phyloP scores from a whole-genome alignment of 768 basidiomycete species.

The Pleurotus tuber-regium region DNA sequence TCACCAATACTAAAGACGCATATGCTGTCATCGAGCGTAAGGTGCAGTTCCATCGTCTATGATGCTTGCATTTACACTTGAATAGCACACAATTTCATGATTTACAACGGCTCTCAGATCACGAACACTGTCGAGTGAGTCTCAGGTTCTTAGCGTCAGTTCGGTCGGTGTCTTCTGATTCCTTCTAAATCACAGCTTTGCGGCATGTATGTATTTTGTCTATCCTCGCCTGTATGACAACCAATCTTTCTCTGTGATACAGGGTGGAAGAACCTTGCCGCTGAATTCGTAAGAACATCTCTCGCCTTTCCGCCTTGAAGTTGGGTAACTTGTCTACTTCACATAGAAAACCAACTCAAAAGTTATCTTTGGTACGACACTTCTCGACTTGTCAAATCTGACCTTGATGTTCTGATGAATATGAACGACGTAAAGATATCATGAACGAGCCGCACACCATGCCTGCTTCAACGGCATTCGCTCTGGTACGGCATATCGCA shows the following conservation, averaged over 20 bases:
- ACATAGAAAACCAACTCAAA: constrained; percentile 42
- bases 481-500: constrained; percentile 32
- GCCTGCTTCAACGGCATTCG: constrained; percentile 47
- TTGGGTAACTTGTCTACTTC: neutral
- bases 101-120: constrained; percentile 41
- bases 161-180: too few species aligned
- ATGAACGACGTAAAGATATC: too few species aligned
- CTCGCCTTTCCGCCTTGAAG: neutral
- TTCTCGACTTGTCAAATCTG: too few species aligned
- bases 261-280: constrained; percentile 60
- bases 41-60: constrained; percentile 13
- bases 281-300: constrained; percentile 49
- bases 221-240: neutral
- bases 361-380: constrained; percentile 51
- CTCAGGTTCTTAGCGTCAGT: too few species aligned
- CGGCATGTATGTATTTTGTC: neutral
- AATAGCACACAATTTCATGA: constrained; percentile 61
- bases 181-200: too few species aligned
- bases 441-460: constrained; percentile 70
- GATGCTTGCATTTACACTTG: neutral
- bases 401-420: too few species aligned
- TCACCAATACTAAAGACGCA: constrained; percentile 52
- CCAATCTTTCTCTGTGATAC: neutral
- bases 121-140: constrained; percentile 38
- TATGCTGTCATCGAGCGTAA: constrained; percentile 55